Conservation (phyloP, 73 alveolate genomes). For the Paramecium tetraurelia region DNA sequence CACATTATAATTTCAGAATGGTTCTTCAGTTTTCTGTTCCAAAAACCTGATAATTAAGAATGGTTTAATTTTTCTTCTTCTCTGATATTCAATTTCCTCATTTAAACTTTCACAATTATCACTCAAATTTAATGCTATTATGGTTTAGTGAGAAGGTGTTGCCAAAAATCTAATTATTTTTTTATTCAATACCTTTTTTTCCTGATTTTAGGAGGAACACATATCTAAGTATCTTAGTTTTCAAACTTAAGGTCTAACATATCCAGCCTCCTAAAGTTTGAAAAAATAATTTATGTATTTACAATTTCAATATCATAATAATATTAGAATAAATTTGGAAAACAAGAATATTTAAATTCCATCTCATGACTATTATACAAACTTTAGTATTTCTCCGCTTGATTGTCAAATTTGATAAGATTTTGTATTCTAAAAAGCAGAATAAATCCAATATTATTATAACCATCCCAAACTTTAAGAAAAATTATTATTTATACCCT, state of each 20-base stretch:
- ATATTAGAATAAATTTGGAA: not conserved
- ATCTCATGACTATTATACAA: not conserved
- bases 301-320: not conserved
- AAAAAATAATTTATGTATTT: not conserved
- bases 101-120: not conserved
- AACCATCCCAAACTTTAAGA: no score
- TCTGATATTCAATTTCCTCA: not conserved
- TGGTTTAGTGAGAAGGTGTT: not conserved
- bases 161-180: not conserved
- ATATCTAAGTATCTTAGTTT: not conserved
- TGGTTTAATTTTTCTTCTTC: not conserved
- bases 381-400: not conserved
- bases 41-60: not conserved
- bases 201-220: not conserved
- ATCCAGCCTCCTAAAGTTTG: not conserved
- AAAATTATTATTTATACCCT: no score
- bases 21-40: not conserved
- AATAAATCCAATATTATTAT: no score
- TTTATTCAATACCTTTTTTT: not conserved
- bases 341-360: not conserved
- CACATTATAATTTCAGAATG: not conserved
- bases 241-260: not conserved
- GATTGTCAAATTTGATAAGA: no score
- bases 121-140: not conserved
- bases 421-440: no score